These are phyloP conservation scores for Jacaranda copaia DNA, from an alignment of 257 asterid genomes.

Conservation along the genomic window DNA sequence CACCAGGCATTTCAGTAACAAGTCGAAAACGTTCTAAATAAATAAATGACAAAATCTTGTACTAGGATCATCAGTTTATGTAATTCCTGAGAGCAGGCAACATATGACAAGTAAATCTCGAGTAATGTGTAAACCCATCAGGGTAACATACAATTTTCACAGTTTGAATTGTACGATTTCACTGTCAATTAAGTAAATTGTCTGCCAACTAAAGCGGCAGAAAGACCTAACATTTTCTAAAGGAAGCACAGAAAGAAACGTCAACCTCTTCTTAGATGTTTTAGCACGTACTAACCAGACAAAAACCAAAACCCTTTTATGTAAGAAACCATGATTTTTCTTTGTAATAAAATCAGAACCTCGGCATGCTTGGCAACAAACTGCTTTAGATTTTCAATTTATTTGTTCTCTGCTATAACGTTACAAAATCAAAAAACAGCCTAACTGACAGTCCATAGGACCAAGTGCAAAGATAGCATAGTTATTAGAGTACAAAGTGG, in stretches of 20 bases:
- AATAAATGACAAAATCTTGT: not conserved
- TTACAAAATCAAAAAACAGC: slow-evolving; percentile 46
- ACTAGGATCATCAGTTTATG: not conserved
- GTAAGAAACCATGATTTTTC: not conserved
- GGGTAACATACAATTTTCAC: too few relatives aligned
- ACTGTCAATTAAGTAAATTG: not conserved
- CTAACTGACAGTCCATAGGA: slow-evolving; percentile 23
- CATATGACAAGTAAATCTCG: not conserved
- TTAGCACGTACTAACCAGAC: not conserved
- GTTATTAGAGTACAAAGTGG: slow-evolving; percentile 24
- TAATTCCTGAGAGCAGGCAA: not conserved
- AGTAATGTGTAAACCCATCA: not conserved
- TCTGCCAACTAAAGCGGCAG: not conserved
- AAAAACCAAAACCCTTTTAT: not conserved
- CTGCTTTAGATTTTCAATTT: slow-evolving; percentile 38
- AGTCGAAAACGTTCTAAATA: not conserved
- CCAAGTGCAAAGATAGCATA: slow-evolving; percentile 12
- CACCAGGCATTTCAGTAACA: not conserved
- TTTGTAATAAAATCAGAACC: not conserved
- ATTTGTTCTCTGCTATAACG: slow-evolving; percentile 39
- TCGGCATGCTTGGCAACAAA: slow-evolving; percentile 22
- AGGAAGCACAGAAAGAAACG: not conserved
- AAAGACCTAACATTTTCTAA: not conserved
- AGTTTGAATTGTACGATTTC: not conserved
- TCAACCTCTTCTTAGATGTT: not conserved